Evolutionary conservation across 73 alveolate genomes (phyloP).

Genomic region (Tetrahymena elliotti): DNA sequence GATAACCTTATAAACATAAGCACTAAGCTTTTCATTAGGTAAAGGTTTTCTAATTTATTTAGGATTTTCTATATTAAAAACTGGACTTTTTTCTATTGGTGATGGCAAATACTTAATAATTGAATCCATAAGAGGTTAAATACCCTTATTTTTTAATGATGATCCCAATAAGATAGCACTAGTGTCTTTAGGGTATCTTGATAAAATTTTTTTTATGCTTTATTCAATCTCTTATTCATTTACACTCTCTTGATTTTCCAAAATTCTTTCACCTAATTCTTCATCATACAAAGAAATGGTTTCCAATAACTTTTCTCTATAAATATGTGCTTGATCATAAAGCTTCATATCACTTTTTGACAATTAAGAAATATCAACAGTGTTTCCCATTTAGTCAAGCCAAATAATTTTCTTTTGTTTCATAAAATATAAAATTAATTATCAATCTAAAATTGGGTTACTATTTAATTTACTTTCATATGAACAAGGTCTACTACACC

Average conservation of each 20-base stretch:
- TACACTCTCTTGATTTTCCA: constrained; percentile 23
- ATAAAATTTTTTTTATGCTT: constrained; percentile 47
- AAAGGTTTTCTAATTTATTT: background rate
- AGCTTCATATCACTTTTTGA: constrained; percentile 7
- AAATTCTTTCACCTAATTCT: constrained; percentile 11
- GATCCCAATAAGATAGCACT: constrained; percentile 72
- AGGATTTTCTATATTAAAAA: constrained; percentile 13
- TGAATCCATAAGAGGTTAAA: constrained; percentile 71
- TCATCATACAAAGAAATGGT: background rate
- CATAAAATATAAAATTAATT: background rate
- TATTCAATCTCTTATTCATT: constrained; percentile 5
- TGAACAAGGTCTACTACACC: constrained; percentile 20
- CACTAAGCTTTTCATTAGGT: constrained; percentile 59
- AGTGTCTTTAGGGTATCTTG: constrained; percentile 26
- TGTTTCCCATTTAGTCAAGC: constrained; percentile 18
- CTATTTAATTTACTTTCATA: background rate
- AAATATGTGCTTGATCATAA: background rate
- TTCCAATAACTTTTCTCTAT: background rate
- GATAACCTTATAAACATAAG: constrained; percentile 71
- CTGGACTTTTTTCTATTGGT: constrained; percentile 53
- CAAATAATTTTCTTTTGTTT: background rate
- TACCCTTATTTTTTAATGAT: constrained; percentile 78
- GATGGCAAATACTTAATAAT: constrained; percentile 61
- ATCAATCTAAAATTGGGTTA: no score
- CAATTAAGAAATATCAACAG: background rate